phyloP scores from a whole-genome alignment of 495 filamentous ascomycete species.

The Lasiosphaeris hirsuta region DNA sequence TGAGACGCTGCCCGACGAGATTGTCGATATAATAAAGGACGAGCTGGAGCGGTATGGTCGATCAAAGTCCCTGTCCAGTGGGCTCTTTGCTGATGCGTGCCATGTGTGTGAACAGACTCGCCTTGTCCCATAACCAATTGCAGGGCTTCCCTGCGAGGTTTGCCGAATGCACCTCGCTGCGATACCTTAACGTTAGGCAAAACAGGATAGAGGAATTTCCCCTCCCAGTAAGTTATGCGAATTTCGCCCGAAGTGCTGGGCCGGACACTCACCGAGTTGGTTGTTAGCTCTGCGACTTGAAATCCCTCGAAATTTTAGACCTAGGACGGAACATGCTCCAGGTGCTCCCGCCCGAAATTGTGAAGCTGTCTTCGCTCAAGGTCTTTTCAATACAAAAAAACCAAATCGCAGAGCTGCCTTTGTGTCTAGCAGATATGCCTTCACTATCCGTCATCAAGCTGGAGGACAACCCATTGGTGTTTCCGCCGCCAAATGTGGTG shows the following conservation, averaged over 20 bases:
- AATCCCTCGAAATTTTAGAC: conserved; percentile 87
- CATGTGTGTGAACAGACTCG: conserved; percentile 56
- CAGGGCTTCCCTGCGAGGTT: conserved; percentile 75
- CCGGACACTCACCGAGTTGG: conserved; percentile 16
- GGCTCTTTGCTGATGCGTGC: conserved; percentile 1
- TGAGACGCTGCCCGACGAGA: conserved; percentile 74
- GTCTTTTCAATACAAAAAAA: conserved; percentile 81
- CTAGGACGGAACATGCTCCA: conserved; percentile 80
- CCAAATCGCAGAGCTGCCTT: conserved; percentile 75
- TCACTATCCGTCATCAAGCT: conserved; percentile 84
- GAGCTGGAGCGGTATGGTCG: conserved; percentile 75
- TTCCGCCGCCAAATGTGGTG: conserved; percentile 60
- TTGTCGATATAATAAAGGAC: conserved; percentile 88
- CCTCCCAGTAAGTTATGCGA: conserved; percentile 59
- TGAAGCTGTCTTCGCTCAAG: conserved; percentile 69
- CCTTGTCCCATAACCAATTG: conserved; percentile 84
- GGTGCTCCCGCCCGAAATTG: conserved; percentile 73
- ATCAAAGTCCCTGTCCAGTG: neutral
- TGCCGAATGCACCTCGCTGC: conserved; percentile 79
- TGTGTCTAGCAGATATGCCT: conserved; percentile 81
- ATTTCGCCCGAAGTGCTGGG: conserved; percentile 5
- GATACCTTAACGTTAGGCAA: conserved; percentile 90
- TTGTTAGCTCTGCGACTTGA: conserved; percentile 65
- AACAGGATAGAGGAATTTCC: conserved; percentile 90
- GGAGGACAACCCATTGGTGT: conserved; percentile 75